These are phyloP conservation scores for Domatiomyces catenatus DNA, from an alignment of 2,329 filamentous ascomycete genomes.

Conservation along the genomic window DNA sequence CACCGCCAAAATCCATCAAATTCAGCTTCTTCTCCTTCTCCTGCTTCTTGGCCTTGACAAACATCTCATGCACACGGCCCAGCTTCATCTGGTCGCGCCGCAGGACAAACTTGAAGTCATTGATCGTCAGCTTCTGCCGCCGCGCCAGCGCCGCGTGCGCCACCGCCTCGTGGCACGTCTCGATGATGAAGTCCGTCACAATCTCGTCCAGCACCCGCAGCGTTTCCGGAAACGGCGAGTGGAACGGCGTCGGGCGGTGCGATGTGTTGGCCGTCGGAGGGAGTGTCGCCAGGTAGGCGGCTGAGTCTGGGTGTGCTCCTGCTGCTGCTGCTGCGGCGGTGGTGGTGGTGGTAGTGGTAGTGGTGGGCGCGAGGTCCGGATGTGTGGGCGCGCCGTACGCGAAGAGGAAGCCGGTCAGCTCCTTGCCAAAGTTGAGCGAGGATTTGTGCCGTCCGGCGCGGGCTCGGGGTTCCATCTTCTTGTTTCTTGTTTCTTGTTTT, in stretches of 20 bases:
- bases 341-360: too few species aligned
- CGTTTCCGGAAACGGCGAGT: conserved; percentile 71
- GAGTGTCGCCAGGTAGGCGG: conserved; percentile 7
- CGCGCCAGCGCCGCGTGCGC: conserved; percentile 71
- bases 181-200: conserved; percentile 89
- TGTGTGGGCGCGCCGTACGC: conserved; percentile 30
- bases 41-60: conserved; percentile 75
- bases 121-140: conserved; percentile 92
- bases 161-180: conserved; percentile 79
- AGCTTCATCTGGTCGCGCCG: conserved; percentile 71
- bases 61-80: conserved; percentile 75
- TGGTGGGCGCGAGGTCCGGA: conserved; percentile 17
- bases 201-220: conserved; percentile 85
- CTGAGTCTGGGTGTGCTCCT: conserved; percentile 12
- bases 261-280: conserved; percentile 12
- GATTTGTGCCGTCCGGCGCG: conserved; percentile 66
- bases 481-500: not conserved
- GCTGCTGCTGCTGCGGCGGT: too few species aligned
- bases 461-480: conserved; percentile 55
- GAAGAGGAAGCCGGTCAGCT: conserved; percentile 43
- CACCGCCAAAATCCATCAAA: conserved; percentile 1
- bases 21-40: conserved; percentile 60
- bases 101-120: conserved; percentile 92
- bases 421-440: conserved; percentile 63
- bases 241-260: conserved; percentile 50